Percentiles rank a stretch among this genome's conserved stretches.
Evolutionary conservation across 1,284 basidiomycete species (phyloP).

Genomic region (Mycena citricolor): DNA sequence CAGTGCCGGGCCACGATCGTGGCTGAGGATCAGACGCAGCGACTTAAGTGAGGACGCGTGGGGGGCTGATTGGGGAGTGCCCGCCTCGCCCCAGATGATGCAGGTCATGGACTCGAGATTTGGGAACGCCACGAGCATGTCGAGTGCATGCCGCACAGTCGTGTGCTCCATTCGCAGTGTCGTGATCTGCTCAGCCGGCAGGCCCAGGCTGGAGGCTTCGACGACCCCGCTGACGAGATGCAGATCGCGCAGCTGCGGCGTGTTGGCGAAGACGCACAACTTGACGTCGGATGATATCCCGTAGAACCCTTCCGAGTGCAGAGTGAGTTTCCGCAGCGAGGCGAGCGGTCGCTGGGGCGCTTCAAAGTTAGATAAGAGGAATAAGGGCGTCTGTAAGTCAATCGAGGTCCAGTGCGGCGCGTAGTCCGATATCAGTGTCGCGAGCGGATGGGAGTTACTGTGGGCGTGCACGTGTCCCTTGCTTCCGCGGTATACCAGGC

Average conservation of each 20-base stretch:
- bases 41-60: constrained; percentile 6
- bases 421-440: background rate
- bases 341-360: background rate
- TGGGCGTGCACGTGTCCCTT: background rate
- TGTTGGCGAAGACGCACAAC: background rate
- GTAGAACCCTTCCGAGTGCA: no score
- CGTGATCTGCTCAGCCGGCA: constrained; percentile 2
- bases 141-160: background rate
- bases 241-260: constrained; percentile 6
- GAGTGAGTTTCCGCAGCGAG: background rate
- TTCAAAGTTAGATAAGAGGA: background rate
- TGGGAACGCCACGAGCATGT: background rate
- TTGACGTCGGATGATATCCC: no score
- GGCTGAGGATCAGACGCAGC: constrained; percentile 2
- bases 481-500: constrained; percentile 2
- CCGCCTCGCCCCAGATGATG: background rate
- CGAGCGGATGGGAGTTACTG: background rate
- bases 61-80: no score
- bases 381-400: constrained; percentile 1
- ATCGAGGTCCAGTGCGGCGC: constrained; percentile 9
- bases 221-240: constrained; percentile 3
- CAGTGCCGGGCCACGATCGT: constrained; percentile 11
- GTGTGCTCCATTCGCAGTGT: constrained; percentile 7
- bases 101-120: background rate
- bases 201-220: background rate